Percentiles rank a stretch among this genome's conserved stretches.
phyloP scores from a whole-genome alignment of 2,329 filamentous ascomycete genomes.

The Venturia nashicola region DNA sequence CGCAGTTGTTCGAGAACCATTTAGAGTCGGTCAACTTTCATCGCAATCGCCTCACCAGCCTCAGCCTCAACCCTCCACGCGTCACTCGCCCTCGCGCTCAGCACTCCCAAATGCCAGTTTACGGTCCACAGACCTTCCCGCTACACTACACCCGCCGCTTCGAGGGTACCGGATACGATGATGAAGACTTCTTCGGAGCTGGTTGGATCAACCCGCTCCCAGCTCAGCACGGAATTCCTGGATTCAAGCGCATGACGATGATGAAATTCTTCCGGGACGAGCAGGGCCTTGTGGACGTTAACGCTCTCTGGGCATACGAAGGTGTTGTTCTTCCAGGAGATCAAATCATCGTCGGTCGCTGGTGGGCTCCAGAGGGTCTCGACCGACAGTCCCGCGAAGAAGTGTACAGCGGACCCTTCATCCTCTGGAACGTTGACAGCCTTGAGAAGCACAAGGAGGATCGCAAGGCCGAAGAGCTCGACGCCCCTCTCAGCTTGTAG shows the following conservation, averaged over 20 bases:
- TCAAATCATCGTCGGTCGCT: conserved; percentile 34
- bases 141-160: conserved; percentile 17
- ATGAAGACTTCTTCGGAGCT: conserved; percentile 21
- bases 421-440: conserved; percentile 23
- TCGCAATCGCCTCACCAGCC: conserved; percentile 12
- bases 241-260: conserved; percentile 42
- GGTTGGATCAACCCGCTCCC: conserved; percentile 40
- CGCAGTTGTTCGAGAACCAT: conserved; percentile 26
- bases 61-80: conserved; percentile 12
- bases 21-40: conserved; percentile 20
- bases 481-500: neutral
- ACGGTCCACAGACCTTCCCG: neutral
- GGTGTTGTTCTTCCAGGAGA: conserved; percentile 36
- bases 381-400: conserved; percentile 13
- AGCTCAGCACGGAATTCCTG: conserved; percentile 35
- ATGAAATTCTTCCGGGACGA: conserved; percentile 36
- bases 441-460: neutral
- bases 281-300: conserved; percentile 17
- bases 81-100: conserved; percentile 23
- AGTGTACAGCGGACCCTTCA: conserved; percentile 28
- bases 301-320: conserved; percentile 36
- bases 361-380: conserved; percentile 25
- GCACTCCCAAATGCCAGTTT: conserved; percentile 10
- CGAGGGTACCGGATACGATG: conserved; percentile 26
- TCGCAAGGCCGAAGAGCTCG: neutral